Conservation (phyloP, 768 basidiomycete species). For the Suillus placidus region DNA sequence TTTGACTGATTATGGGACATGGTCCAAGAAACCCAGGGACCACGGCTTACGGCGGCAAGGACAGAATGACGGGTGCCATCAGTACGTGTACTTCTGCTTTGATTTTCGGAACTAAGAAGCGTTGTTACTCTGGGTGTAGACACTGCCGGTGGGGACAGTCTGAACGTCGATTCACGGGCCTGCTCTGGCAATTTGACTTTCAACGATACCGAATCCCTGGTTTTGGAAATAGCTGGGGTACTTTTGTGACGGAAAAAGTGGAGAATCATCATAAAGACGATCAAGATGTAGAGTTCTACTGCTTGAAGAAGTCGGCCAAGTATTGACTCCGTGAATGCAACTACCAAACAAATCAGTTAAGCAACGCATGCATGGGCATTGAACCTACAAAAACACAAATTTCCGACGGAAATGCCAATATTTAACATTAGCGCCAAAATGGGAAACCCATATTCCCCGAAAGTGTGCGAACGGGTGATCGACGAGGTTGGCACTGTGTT, state of each 20-base stretch:
- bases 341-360: constrained; percentile 37
- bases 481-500: constrained; percentile 50
- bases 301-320: constrained; percentile 71
- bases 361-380: constrained; percentile 9
- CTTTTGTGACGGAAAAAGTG: constrained; percentile 37
- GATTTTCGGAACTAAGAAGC: constrained; percentile 11
- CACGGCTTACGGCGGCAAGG: constrained; percentile 27
- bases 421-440: constrained; percentile 56
- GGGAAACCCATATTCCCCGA: constrained; percentile 51
- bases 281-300: constrained; percentile 61
- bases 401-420: constrained; percentile 55
- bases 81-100: constrained; percentile 14
- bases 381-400: constrained; percentile 58
- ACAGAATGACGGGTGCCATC: constrained; percentile 20
- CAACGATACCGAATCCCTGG: constrained; percentile 2
- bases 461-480: constrained; percentile 43
- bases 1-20: constrained; percentile 29
- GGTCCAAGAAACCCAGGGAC: constrained; percentile 43
- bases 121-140: constrained; percentile 32
- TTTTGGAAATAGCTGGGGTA: constrained; percentile 15
- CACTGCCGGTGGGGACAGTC: constrained; percentile 22
- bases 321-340: constrained; percentile 67
- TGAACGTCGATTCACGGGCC: constrained; percentile 28
- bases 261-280: constrained; percentile 57
- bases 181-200: constrained; percentile 28